Conservation (phyloP, 306 rosid genomes). For the Begonia masoniana region DNA sequence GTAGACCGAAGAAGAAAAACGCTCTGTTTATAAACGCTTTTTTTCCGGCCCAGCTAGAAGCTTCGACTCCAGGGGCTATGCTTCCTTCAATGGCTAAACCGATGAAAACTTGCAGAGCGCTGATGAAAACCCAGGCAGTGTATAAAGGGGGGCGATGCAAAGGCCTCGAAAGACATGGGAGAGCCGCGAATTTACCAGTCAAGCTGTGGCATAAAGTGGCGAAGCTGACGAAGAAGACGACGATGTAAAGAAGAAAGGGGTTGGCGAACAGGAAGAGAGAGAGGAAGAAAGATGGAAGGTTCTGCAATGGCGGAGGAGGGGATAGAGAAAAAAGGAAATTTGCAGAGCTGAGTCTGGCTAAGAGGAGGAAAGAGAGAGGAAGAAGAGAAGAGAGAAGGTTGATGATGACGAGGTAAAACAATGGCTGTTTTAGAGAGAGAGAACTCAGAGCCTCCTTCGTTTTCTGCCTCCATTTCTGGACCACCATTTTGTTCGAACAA, state of each 20-base stretch:
- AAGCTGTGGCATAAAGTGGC: slow-evolving; percentile 34
- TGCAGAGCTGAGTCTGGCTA: slow-evolving; percentile 34
- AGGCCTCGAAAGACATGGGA: slow-evolving; percentile 4
- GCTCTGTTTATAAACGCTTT: slow-evolving; percentile 29
- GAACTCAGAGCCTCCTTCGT: slow-evolving; percentile 13
- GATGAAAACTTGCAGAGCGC: slow-evolving; percentile 52
- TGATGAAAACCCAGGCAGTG: slow-evolving; percentile 51
- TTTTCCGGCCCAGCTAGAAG: slow-evolving; percentile 1
- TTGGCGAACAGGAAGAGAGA: slow-evolving; percentile 21
- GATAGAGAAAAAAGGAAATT: slow-evolving; percentile 12
- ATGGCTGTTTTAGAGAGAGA: slow-evolving; percentile 15
- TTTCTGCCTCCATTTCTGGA: slow-evolving; percentile 11
- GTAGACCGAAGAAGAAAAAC: slow-evolving; percentile 54
- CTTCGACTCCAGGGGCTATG: slow-evolving; percentile 20
- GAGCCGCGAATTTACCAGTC: slow-evolving; percentile 23
- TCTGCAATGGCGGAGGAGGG: background rate
- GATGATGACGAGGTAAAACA: slow-evolving; percentile 35
- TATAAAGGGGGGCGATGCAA: slow-evolving; percentile 24
- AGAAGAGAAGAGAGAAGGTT: slow-evolving; percentile 52
- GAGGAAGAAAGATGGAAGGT: slow-evolving; percentile 9
- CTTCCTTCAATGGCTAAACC: slow-evolving; percentile 52
- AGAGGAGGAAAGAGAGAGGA: slow-evolving; percentile 70
- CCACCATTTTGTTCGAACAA: slow-evolving; percentile 17
- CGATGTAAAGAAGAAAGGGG: slow-evolving; percentile 29
- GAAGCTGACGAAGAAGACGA: slow-evolving; percentile 32